Evolutionary conservation across 192 early-diverging fungal genomes (phyloP), one percentile per base, ranked within the genome.

Genomic region (Mortierella hygrophila): DNA sequence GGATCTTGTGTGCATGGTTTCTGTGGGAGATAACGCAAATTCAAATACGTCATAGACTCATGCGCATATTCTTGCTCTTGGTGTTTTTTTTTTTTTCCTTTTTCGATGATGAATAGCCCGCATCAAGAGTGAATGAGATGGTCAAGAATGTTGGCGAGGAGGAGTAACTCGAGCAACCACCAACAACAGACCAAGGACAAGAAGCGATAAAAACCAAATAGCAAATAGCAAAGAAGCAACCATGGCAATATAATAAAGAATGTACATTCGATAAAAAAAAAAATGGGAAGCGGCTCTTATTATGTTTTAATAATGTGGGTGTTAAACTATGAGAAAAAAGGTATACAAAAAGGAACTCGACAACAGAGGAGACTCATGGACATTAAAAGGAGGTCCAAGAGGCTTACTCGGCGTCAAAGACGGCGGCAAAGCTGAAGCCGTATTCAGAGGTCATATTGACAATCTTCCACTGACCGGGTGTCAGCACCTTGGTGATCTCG

Each of bases 391-490:
- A 6, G 38, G 6, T 29, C 3, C 29, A 32, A 32, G 60, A 32
- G 26, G 32, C 9, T 41, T 86, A 86, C 1, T 81, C 84, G 20
- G 84, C 84, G 40, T 86, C 84, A 75, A 86, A 86, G 71, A 86
- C 75, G 72, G 84, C 84, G 1, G 84, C 84, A 60, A 86, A 86
- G 65, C 84, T 86, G 76, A 86, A 86, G 15, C 70, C 84, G 72
- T 86, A 86, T 49, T 86, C 84, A 0, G 84, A 86, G 1, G 78
- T 86, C 84, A 86, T 86, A 68, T 86, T 76, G 7, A 86, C 84
- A 68, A 86, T 72, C 84, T 86, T 86, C 79, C 79, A 86, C 49
- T 86, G 79, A 23, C 84, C 84, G 0, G 73, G 47, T 0, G 38
- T 41, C 47, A 86, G 23, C 42, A 74, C 76, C 76, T 86, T 86